Conservation (phyloP, 257 asterid genomes). For the Solanum arcanum region DNA sequence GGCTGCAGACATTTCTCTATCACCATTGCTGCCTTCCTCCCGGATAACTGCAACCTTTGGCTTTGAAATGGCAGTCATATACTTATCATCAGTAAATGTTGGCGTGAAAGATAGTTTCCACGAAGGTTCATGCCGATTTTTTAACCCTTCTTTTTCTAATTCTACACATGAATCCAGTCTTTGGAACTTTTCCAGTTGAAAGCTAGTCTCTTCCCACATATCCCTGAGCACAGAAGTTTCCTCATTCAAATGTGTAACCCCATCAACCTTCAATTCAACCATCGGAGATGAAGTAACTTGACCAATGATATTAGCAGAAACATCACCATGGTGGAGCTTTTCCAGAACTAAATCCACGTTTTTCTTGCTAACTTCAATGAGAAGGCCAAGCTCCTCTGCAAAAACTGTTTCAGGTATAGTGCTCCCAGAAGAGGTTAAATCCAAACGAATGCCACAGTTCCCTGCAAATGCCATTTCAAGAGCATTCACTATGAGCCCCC, state of each 20-base stretch:
- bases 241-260: slow-evolving; percentile 43
- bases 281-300: slow-evolving; percentile 37
- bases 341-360: slow-evolving; percentile 27
- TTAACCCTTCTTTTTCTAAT: slow-evolving; percentile 68
- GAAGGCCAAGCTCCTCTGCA: slow-evolving; percentile 85
- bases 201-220: slow-evolving; percentile 94
- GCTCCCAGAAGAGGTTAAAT: slow-evolving; percentile 30
- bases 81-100: slow-evolving; percentile 35
- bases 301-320: slow-evolving; percentile 53
- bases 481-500: slow-evolving; percentile 62
- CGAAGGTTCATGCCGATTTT: slow-evolving; percentile 50
- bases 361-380: slow-evolving; percentile 53
- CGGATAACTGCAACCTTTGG: slow-evolving; percentile 88
- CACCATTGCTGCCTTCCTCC: slow-evolving; percentile 98
- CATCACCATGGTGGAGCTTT: slow-evolving; percentile 36
- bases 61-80: slow-evolving; percentile 36
- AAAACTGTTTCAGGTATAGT: slow-evolving; percentile 45
- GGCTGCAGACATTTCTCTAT: slow-evolving; percentile 95
- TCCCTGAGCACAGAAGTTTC: slow-evolving; percentile 54
- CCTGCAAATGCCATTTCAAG: slow-evolving; percentile 99
- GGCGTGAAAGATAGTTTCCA: slow-evolving; percentile 82
- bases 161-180: slow-evolving; percentile 75
- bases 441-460: slow-evolving; percentile 59
- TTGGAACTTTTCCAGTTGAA: slow-evolving; percentile 70
- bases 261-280: slow-evolving; percentile 58